Base-by-base conservation (phyloP, 129 eudicot species). In the Daucus carota region DNA sequence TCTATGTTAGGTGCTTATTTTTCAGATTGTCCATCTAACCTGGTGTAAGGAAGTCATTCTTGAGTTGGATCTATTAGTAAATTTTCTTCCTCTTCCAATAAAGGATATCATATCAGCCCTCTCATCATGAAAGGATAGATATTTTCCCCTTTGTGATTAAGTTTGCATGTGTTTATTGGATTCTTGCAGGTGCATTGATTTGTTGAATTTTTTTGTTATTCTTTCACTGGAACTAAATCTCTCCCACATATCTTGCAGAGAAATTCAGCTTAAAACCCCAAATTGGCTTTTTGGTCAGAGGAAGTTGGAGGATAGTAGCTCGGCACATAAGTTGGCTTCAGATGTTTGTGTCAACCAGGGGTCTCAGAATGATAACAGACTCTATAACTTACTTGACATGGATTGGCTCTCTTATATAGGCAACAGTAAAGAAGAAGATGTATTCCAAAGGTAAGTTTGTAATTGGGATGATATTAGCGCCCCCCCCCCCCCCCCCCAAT, bases 211-310 rank as follows among this genome's bases (percentile, higher is more conserved):
- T 29, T 26, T 14, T n/a, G n/a, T n/a, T n/a, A n/a, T n/a, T n/a
- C n/a, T n/a, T 28, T 31, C 0, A 26, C 70, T 29, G 70, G 28
- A 75, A 40, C 32, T 70, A 60, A 44, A 66, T 76, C 26, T 66
- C 33, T 31, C 36, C 22, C 28, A 10, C 24, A 18, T 40, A 24
- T 76, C 33, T 78, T 80, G 86, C 96, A 94, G 98, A 76, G 98
- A 94, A 82, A 89, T 94, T 83, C 98, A 94, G 74, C 97, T 94
- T 45, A 94, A 83, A 82, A 94, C 96, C 79, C 98, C 98, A 75
- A 94, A 94, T 71, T 94, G 98, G 98, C 93, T 94, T 78, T 94
- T 94, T 85, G 98, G 98, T 43, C 96, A 91, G 80, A 90, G 88
- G 79, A 90, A 93, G 79, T 85, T 84, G 60, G 97, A 87, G 77